Base-by-base conservation (phyloP, 2,329 filamentous ascomycete genomes). In the Nemania diffusa region DNA sequence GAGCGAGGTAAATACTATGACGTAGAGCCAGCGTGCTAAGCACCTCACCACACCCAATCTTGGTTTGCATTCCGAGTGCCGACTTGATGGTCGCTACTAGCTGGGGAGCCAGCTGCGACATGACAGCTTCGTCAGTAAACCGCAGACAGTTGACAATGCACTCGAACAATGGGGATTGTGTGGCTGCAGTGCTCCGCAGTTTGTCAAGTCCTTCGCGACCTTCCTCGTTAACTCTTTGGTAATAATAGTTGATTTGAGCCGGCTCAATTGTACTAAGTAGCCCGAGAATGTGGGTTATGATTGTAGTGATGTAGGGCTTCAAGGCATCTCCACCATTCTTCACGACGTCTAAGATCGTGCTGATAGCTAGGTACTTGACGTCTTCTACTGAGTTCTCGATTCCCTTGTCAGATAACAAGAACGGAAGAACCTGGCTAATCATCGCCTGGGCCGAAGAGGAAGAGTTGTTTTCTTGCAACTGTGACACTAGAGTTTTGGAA, bases 201-300 rank as follows among this genome's bases (percentile, higher is more conserved):
- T 93, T 94, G 79, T 99, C 96, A 62, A 99, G 93, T 74, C 95
- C 90, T 72, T 97, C 93, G 53, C 93, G 90, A 0, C 92, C 97
- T 29, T 97, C 86, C 57, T 97, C 94, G 70, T 94, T 90, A 0
- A 93, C 93, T 73, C 97, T 93, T 69, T 97, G 88, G 79, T 97
- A 96, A 59, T 97, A 85, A 77, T 97, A 98, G 74, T 97, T 97
- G 75, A 98, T 89, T 26, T 90, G 90, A 78, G 97, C 91, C 0
- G 92, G 93, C 78, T 99, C 96, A 58, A 98, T 85, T 0, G 93
- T 93, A 77, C 93, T 97, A 22, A 98, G 84, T 3, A 97, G 85
- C 0, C 90, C 90, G 1, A 99, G 85, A 37, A 97, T 87, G 69
- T 92, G 90, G 66, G 94, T 91, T 7, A 97, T 85, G 65, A 99